Conservation (phyloP, 2,329 filamentous ascomycete genomes). For the Penicillium expansum region DNA sequence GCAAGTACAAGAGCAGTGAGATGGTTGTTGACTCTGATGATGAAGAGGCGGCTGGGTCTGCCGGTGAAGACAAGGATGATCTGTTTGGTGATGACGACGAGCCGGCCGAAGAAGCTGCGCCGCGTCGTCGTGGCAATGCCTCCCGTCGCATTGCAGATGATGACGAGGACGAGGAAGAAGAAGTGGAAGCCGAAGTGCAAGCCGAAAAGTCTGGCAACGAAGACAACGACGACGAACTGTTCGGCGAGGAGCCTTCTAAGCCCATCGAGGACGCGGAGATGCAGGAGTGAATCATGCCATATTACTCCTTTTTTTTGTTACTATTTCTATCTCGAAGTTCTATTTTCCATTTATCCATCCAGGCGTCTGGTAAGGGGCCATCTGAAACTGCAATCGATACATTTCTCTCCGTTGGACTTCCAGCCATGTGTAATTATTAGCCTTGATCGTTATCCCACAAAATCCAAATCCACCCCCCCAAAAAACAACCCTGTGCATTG, state of each 20-base stretch:
- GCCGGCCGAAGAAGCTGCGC: conserved; percentile 43
- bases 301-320: conserved; percentile 7
- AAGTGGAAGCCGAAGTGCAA: conserved; percentile 36
- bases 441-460: not conserved
- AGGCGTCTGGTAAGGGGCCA: conserved; percentile 14
- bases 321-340: conserved; percentile 15
- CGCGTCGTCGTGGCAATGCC: conserved; percentile 35
- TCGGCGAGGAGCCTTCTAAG: conserved; percentile 32
- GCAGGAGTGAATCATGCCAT: conserved; percentile 29
- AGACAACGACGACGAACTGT: conserved; percentile 38
- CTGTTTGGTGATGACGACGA: conserved; percentile 32
- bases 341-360: conserved; percentile 12
- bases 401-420: not conserved
- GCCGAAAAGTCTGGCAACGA: conserved; percentile 26
- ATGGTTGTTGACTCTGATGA: conserved; percentile 73
- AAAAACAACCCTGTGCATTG: not conserved
- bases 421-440: conserved; percentile 3
- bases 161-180: conserved; percentile 45
- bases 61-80: conserved; percentile 27
- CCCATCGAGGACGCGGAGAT: conserved; percentile 33
- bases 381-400: conserved; percentile 7
- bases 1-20: conserved; percentile 83
- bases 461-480: no score
- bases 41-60: conserved; percentile 33
- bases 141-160: conserved; percentile 39